These are phyloP conservation scores for Penicillium soppii DNA, from an alignment of 495 filamentous ascomycete species.

Conservation along the genomic window DNA sequence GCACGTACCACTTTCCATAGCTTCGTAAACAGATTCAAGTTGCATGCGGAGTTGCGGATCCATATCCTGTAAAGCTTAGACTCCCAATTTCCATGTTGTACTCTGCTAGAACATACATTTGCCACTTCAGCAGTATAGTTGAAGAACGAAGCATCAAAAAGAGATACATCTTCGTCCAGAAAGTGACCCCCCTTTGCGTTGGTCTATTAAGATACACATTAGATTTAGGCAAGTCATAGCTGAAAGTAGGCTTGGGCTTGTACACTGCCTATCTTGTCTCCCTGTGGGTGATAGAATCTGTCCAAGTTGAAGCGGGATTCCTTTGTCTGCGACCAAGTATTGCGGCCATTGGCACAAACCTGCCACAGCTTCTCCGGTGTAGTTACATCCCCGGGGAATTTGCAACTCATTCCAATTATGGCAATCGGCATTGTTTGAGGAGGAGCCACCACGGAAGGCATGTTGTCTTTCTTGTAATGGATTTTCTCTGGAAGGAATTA, in stretches of 20 bases:
- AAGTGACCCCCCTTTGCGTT: background rate
- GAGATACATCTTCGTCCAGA: conserved; percentile 29
- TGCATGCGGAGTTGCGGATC: conserved; percentile 47
- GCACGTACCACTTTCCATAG: conserved; percentile 38
- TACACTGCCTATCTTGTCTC: conserved; percentile 20
- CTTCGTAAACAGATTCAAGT: conserved; percentile 57
- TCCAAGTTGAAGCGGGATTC: conserved; percentile 31
- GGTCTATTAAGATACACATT: background rate
- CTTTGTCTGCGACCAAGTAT: conserved; percentile 19
- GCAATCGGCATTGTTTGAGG: conserved; percentile 24
- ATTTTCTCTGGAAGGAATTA: background rate
- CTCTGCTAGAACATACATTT: background rate
- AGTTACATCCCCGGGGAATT: conserved; percentile 24
- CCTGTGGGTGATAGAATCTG: conserved; percentile 27
- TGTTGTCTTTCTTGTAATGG: background rate
- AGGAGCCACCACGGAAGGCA: background rate
- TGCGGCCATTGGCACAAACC: conserved; percentile 20
- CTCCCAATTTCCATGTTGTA: background rate
- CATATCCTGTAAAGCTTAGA: conserved; percentile 13
- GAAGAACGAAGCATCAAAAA: conserved; percentile 52
- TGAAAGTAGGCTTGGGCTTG: conserved; percentile 32
- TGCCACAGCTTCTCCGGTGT: conserved; percentile 29
- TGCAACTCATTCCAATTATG: conserved; percentile 32
- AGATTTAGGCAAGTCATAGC: background rate
- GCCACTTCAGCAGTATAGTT: conserved; percentile 51